A percentile compares a stretch with the other conserved stretches of the same genome.
Conservation (phyloP, 164 flowering plant species). For the Akebia trifoliata region DNA sequence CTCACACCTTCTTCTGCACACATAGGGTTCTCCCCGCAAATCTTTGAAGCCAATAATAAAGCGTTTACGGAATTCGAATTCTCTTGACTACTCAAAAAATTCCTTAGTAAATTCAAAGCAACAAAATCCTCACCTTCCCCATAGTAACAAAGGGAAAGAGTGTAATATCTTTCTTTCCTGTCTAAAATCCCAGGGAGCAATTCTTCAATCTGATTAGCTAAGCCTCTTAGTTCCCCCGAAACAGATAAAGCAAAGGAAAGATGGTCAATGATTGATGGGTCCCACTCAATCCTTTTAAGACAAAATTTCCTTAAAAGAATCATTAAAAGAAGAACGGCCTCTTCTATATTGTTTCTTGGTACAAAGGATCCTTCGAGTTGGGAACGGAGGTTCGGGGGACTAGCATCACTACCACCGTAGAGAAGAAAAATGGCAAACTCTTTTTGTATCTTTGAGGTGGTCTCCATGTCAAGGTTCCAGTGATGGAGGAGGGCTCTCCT, state of each 20-base stretch:
- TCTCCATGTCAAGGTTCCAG: slow-evolving; percentile 76
- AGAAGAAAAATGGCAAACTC: slow-evolving; percentile 83
- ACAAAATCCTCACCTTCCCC: slow-evolving; percentile 60
- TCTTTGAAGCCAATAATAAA: slow-evolving; percentile 71
- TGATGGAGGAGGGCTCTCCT: slow-evolving; percentile 66
- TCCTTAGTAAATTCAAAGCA: slow-evolving; percentile 67
- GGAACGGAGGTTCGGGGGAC: slow-evolving; percentile 71
- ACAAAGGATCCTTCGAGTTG: slow-evolving; percentile 77
- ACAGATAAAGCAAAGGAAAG: slow-evolving; percentile 74
- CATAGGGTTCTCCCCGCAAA: slow-evolving; percentile 44
- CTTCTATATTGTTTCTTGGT: slow-evolving; percentile 86
- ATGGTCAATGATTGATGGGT: slow-evolving; percentile 75
- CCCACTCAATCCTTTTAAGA: slow-evolving; percentile 57
- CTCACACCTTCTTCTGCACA: slow-evolving; percentile 56
- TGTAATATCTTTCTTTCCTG: slow-evolving; percentile 44
- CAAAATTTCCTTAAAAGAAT: slow-evolving; percentile 51
- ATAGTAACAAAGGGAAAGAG: slow-evolving; percentile 72
- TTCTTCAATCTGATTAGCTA: slow-evolving; percentile 65
- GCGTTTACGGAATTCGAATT: slow-evolving; percentile 38
- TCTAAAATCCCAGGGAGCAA: slow-evolving; percentile 55
- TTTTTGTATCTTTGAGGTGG: slow-evolving; percentile 62
- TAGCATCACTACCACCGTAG: slow-evolving; percentile 76
- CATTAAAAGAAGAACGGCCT: slow-evolving; percentile 69
- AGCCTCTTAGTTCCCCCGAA: slow-evolving; percentile 46
- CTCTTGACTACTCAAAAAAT: slow-evolving; percentile 41